Conservation (phyloP, 768 basidiomycete genomes). For the Omphalotus guepiniiformis region DNA sequence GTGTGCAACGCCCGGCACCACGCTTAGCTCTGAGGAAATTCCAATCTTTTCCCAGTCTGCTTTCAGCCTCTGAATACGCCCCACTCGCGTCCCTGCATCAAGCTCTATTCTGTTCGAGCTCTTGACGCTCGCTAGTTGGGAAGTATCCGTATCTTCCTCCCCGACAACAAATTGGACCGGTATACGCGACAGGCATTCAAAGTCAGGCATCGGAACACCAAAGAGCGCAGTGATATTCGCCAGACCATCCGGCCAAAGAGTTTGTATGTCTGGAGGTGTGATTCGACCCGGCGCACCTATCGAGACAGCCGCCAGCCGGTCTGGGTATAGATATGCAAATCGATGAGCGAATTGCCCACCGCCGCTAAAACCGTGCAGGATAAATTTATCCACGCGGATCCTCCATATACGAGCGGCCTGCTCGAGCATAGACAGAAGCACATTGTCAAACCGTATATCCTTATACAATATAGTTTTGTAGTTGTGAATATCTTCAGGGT, state of each 20-base stretch:
- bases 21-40: neutral
- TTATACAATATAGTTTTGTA: constrained; percentile 16
- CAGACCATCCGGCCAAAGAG: constrained; percentile 15
- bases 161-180: constrained; percentile 18
- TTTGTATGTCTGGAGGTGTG: constrained; percentile 9
- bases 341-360: constrained; percentile 23
- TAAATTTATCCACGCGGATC: constrained; percentile 13
- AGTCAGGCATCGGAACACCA: constrained; percentile 9
- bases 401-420: constrained; percentile 19
- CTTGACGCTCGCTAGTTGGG: constrained; percentile 6
- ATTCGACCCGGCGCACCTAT: constrained; percentile 17
- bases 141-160: constrained; percentile 13
- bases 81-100: constrained; percentile 13
- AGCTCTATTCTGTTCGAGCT: neutral
- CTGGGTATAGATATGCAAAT: constrained; percentile 19
- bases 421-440: constrained; percentile 18
- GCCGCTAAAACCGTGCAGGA: constrained; percentile 22
- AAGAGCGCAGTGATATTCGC: constrained; percentile 9
- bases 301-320: constrained; percentile 15
- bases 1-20: constrained; percentile 15
- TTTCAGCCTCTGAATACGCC: constrained; percentile 10
- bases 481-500: constrained; percentile 16
- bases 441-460: constrained; percentile 17
- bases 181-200: constrained; percentile 7
- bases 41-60: constrained; percentile 1